Conservation (phyloP, 2,329 filamentous ascomycete species). For the Coniochaeta hoffmannii region DNA sequence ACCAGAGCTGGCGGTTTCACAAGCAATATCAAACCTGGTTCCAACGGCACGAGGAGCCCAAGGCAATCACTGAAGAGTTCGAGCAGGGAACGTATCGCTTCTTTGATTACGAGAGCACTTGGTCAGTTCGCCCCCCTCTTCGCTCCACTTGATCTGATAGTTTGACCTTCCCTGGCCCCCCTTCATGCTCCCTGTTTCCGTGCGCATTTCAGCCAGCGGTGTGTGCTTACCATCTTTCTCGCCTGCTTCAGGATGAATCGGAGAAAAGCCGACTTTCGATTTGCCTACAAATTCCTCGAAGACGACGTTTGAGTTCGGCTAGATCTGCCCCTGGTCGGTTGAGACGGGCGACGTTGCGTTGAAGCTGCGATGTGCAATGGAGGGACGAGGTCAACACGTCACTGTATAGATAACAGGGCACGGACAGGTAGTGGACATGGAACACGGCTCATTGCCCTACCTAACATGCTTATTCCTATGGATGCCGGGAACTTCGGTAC, state of each 20-base stretch:
- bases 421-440: background rate
- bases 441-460: background rate
- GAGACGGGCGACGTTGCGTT: background rate
- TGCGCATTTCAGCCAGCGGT: constrained; percentile 1
- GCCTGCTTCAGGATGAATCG: constrained; percentile 81
- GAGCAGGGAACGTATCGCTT: constrained; percentile 98
- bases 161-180: background rate
- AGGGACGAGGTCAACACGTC: background rate
- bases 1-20: constrained; percentile 98
- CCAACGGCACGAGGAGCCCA: constrained; percentile 95
- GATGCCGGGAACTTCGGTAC: background rate
- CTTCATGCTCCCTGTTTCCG: too few species aligned
- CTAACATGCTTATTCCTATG: background rate
- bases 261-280: constrained; percentile 95
- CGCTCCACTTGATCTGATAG: too few species aligned
- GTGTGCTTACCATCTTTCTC: background rate
- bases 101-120: constrained; percentile 99
- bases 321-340: background rate
- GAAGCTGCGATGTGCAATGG: background rate
- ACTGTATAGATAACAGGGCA: background rate
- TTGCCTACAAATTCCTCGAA: constrained; percentile 95
- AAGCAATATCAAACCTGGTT: constrained; percentile 99
- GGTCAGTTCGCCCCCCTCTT: constrained; percentile 51
- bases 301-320: constrained; percentile 67
- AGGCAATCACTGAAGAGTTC: constrained; percentile 96